phyloP scores from a whole-genome alignment of 2,329 filamentous ascomycete genomes.

The Coleophoma eucalyptorum region DNA sequence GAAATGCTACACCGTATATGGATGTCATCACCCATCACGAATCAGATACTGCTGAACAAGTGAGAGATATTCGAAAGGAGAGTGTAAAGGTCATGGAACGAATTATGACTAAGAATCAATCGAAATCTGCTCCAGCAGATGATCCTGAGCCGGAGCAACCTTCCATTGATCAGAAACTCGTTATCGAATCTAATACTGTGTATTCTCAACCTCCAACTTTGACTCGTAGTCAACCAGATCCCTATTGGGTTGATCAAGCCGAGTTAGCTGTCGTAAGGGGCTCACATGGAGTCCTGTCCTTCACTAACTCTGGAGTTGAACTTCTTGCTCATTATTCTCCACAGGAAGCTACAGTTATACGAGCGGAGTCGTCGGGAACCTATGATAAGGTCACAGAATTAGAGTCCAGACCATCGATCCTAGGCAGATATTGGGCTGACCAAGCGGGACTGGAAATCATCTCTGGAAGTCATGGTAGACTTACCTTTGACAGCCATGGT shows the following conservation, averaged over 20 bases:
- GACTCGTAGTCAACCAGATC: no score
- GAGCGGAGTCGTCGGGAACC: background rate
- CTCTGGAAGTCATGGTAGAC: slow-evolving; percentile 2
- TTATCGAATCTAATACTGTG: no score
- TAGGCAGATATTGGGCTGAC: background rate
- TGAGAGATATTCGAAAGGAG: no score
- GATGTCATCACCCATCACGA: background rate
- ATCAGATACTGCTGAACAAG: background rate
- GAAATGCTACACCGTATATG: background rate
- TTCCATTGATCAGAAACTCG: no score
- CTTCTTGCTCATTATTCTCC: background rate
- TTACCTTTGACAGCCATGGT: slow-evolving; percentile 1
- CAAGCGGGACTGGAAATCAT: slow-evolving; percentile 2
- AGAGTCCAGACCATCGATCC: background rate
- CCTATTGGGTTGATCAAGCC: slow-evolving; percentile 4
- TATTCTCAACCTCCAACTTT: no score
- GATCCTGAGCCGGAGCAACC: no score
- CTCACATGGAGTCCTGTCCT: background rate
- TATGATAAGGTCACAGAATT: background rate
- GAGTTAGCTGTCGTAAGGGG: background rate
- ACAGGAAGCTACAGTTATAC: background rate
- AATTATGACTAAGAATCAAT: no score
- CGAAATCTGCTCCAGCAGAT: no score
- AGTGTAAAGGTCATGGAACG: no score
- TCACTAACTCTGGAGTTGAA: background rate